Evolutionary conservation across 2,329 filamentous ascomycete genomes (phyloP).

Genomic region (Pyrenophora tritici-repentis): DNA sequence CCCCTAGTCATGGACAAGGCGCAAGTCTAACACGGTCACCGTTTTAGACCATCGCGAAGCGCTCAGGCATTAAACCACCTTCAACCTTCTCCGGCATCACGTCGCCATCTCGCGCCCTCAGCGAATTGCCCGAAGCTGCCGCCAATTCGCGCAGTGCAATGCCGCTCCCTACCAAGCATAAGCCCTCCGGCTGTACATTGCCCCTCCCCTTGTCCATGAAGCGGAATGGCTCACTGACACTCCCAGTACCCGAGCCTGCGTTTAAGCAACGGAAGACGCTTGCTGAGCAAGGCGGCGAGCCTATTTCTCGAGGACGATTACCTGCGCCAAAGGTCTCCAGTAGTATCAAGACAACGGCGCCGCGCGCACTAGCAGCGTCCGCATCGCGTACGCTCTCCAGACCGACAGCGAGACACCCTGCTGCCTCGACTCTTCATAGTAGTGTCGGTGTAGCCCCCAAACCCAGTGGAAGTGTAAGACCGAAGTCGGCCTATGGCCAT

Average conservation of each 20-base stretch:
- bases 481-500: slow-evolving; percentile 55
- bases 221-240: slow-evolving; percentile 24
- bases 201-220: slow-evolving; percentile 15
- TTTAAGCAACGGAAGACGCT: slow-evolving; percentile 57
- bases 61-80: slow-evolving; percentile 40
- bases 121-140: slow-evolving; percentile 57
- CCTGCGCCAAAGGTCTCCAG: slow-evolving; percentile 49
- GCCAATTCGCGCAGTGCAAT: slow-evolving; percentile 60
- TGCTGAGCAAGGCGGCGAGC: slow-evolving; percentile 54
- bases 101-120: slow-evolving; percentile 45
- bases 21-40: slow-evolving; percentile 18
- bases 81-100: slow-evolving; percentile 30
- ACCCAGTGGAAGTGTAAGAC: slow-evolving; percentile 50
- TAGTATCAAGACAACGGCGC: slow-evolving; percentile 54
- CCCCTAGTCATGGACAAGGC: slow-evolving; percentile 5
- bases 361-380: slow-evolving; percentile 46
- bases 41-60: slow-evolving; percentile 30
- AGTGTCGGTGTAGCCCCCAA: slow-evolving; percentile 59
- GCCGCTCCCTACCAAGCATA: slow-evolving; percentile 58
- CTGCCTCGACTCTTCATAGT: slow-evolving; percentile 58
- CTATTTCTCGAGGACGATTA: slow-evolving; percentile 47
- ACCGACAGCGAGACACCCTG: slow-evolving; percentile 51
- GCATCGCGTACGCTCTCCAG: slow-evolving; percentile 50
- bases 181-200: slow-evolving; percentile 54
- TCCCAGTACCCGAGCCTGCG: slow-evolving; percentile 53